Percentiles rank a stretch among this genome's conserved stretches.
These are phyloP conservation scores for Chlamydomonas incerta DNA, from an alignment of 139 green algal genomes.

Conservation along the genomic window DNA sequence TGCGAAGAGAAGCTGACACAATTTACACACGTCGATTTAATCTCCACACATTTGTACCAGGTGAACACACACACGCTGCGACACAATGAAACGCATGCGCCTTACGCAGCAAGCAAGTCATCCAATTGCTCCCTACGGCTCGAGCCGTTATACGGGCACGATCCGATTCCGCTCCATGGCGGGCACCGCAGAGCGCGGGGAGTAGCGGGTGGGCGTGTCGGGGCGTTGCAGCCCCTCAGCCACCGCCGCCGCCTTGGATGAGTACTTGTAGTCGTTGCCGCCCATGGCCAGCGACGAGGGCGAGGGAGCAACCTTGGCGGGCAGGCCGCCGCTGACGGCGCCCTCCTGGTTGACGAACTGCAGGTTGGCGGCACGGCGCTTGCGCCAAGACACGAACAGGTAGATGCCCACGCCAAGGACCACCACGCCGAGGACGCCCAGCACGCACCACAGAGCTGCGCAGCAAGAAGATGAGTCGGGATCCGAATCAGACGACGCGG, in stretches of 20 bases:
- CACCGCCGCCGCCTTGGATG: background rate
- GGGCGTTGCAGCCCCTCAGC: constrained; percentile 15
- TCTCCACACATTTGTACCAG: too few species aligned
- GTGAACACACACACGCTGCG: too few species aligned
- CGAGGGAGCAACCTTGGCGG: background rate
- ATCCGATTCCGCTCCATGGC: background rate
- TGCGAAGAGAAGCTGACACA: too few species aligned
- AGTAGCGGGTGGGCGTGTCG: constrained; percentile 8
- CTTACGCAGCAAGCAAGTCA: too few species aligned
- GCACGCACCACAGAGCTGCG: constrained; percentile 5
- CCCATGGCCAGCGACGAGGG: background rate
- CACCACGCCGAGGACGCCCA: background rate
- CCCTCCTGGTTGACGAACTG: background rate
- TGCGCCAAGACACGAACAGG: constrained; percentile 3
- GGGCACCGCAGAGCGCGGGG: background rate
- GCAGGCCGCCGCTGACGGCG: background rate
- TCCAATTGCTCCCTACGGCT: too few species aligned
- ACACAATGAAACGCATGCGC: too few species aligned
- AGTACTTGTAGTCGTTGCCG: background rate
- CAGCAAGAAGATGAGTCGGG: background rate
- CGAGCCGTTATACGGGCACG: background rate
- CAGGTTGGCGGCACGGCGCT: background rate
- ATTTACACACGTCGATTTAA: too few species aligned
- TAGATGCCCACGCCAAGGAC: too few species aligned
- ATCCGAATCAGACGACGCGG: too few species aligned